Conservation (phyloP, 768 basidiomycete species). For the Lactarius quietus region DNA sequence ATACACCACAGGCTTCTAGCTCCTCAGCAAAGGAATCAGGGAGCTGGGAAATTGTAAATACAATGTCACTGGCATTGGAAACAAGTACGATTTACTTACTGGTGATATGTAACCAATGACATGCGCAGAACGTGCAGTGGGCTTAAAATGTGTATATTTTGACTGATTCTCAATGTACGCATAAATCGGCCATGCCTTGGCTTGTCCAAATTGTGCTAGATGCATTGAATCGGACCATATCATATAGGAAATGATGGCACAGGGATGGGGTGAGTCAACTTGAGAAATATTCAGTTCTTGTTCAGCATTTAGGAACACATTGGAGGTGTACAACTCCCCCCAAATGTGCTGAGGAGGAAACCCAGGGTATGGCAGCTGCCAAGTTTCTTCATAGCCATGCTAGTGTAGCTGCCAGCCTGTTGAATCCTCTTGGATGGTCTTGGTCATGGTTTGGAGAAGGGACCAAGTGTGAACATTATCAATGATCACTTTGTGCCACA, state of each 20-base stretch:
- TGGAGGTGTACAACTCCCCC: neutral
- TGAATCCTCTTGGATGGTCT: too few species aligned
- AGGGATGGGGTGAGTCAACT: constrained; percentile 25
- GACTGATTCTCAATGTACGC: constrained; percentile 27
- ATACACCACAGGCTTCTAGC: neutral
- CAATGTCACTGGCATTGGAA: too few species aligned
- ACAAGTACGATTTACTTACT: too few species aligned
- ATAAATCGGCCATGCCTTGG: constrained; percentile 30
- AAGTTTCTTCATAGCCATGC: constrained; percentile 19
- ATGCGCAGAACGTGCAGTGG: constrained; percentile 20
- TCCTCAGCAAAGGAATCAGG: constrained; percentile 24
- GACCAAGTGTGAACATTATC: too few species aligned
- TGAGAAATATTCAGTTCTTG: neutral
- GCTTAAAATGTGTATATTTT: constrained; percentile 24
- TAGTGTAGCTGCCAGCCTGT: too few species aligned
- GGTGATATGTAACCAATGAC: constrained; percentile 28
- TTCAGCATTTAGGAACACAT: neutral
- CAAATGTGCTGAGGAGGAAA: neutral
- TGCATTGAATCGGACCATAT: constrained; percentile 30
- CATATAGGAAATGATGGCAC: too few species aligned
- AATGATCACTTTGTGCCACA: too few species aligned
- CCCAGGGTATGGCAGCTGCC: constrained; percentile 25
- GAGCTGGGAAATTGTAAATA: constrained; percentile 16
- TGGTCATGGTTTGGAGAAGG: too few species aligned
- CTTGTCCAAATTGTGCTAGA: constrained; percentile 27